Evolutionary conservation across 1,139 yeast genomes (phyloP), one percentile per base, ranked within the genome.

Genomic region (Wickerhamomyces sp.): DNA sequence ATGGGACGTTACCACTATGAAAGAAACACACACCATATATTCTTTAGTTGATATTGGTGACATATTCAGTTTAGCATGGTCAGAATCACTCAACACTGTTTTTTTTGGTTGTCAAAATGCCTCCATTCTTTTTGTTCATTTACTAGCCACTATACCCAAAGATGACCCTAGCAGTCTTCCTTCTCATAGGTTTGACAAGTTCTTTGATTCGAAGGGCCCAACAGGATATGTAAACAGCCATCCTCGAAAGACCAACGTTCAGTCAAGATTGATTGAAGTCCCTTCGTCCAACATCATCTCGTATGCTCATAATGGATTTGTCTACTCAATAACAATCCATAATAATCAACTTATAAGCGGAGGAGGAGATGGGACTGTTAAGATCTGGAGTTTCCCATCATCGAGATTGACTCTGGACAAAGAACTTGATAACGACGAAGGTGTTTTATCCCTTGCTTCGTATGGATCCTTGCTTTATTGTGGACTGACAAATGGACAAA

Each of bases 41-140:
- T 84, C 95, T 0, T 65, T 84, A 15, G 76, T 86, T 39, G 99
- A 93, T 65, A 85, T 93, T 43, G 99, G 99, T 38, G 99, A 93
- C 63, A 84, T 93, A 18, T 91, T 93, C 61, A 84, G 96, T 6
- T 68, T 93, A 33, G 77, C 81, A 6, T 89, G 94, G 81, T 75
- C 84, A 31, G 79, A 79, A 23, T 56, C 67, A 1, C 63, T 77
- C 13, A 75, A 80, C 41, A 78, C 89, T 0, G 68, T 93, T 10
- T 88, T 83, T 53, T 78, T 89, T 55, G 99, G 99, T 1, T 84
- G 96, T 10, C 98, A 93, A 63, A 91, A 91, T 61, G 96, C 98
- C 1, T 78, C 93, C 1, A 76, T 93, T 26, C 76, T 88, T 36
- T 91, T 88, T 83, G 79, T 88, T 34, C 56, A 59, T 37, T 45